Evolutionary conservation across 2,329 filamentous ascomycete species (phyloP).

Genomic region (Zasmidium cellare): DNA sequence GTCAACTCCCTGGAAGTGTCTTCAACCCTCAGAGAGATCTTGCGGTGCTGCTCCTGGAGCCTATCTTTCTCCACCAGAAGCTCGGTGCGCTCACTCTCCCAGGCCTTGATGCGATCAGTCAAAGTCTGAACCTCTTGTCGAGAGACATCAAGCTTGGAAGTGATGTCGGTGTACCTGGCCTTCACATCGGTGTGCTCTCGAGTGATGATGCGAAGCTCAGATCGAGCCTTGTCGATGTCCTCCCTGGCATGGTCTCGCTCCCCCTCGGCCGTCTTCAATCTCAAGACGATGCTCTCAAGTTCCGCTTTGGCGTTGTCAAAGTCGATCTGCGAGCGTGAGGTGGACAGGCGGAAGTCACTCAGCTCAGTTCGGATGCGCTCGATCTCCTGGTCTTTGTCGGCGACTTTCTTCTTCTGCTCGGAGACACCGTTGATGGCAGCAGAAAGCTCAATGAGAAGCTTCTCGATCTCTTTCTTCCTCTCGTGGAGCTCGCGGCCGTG

Average conservation of each 20-base stretch:
- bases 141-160: slow-evolving; percentile 23
- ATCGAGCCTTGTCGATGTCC: slow-evolving; percentile 30
- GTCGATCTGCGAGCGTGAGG: slow-evolving; percentile 25
- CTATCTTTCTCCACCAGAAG: slow-evolving; percentile 30
- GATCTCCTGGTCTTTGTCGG: slow-evolving; percentile 31
- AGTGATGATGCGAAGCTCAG: slow-evolving; percentile 27
- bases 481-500: slow-evolving; percentile 28
- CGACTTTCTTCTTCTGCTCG: slow-evolving; percentile 29
- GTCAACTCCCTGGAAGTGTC: slow-evolving; percentile 27
- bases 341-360: slow-evolving; percentile 22
- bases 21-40: slow-evolving; percentile 22
- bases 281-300: slow-evolving; percentile 22
- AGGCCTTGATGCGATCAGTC: slow-evolving; percentile 27
- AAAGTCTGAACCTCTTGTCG: slow-evolving; percentile 29
- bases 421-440: slow-evolving; percentile 24
- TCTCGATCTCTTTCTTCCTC: slow-evolving; percentile 32
- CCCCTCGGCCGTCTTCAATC: slow-evolving; percentile 23
- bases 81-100: slow-evolving; percentile 29
- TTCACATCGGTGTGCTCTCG: slow-evolving; percentile 32
- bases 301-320: slow-evolving; percentile 28
- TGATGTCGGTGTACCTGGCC: slow-evolving; percentile 27
- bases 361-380: slow-evolving; percentile 28
- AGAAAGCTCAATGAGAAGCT: slow-evolving; percentile 32
- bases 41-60: slow-evolving; percentile 31
- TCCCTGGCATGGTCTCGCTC: slow-evolving; percentile 30